Evolutionary conservation across 2,329 filamentous ascomycete genomes (phyloP), one percentile per base, ranked within the genome.

Genomic region (Kalaharituber pfeilii): DNA sequence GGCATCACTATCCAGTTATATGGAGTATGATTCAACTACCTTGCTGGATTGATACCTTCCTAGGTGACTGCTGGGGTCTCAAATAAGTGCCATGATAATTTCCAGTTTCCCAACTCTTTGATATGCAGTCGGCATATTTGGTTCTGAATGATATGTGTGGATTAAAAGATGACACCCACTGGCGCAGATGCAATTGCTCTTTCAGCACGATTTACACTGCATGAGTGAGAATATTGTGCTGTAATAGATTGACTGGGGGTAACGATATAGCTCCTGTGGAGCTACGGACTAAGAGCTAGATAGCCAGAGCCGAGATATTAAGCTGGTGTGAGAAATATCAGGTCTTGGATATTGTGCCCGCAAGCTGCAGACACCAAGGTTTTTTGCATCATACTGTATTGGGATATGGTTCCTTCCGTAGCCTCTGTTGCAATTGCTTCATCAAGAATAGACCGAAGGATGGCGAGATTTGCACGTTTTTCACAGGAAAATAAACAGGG

Each of bases 381-480:
- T 22, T 20, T 45, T 47, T 47, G 42, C 42, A 22, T 47, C 42
- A 47, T 47, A 47, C 42, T 25, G 11, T 22, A 47, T 47, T 25
- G 15, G 25, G 42, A 4, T 5, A 13, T 47, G 42, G 33, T 1
- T 47, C 42, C 5, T 5, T 4, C 42, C 2, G 42, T 4, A 25
- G 42, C 42, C 42, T 47, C 42, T 47, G 42, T 11, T 47, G 42
- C 42, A 47, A 47, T 22, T 47, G 42, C 42, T 47, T 11, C 11
- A 47, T 18, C 5, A 25, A 22, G 42, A 11, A 47, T 5, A 47
- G 42, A 20, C 11, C 15, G 5, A 11, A 25, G 6, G 13, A 4
- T 4, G 25, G 13, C n/a, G 5, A 13, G 15, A 47, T 13, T 47
- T 47, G 5, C 24, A 25, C 42, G 24, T 47, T 20, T 22, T 22